Percentiles rank a stretch among this genome's conserved stretches.
These are phyloP conservation scores for Cordyceps militaris DNA, from an alignment of 2,329 filamentous ascomycete genomes.

Conservation along the genomic window DNA sequence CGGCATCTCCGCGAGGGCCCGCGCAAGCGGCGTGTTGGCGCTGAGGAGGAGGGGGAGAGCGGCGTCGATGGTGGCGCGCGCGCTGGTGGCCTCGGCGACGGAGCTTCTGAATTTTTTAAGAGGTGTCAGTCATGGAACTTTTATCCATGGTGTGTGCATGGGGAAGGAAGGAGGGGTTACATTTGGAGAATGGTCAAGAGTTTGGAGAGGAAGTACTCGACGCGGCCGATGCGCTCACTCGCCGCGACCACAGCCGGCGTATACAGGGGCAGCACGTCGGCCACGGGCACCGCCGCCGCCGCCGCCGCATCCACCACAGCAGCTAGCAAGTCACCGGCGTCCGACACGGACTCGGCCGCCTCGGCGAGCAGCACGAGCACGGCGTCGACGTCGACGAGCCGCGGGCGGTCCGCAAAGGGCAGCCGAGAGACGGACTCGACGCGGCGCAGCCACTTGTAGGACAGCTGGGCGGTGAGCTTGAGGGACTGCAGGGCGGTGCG, in stretches of 20 bases:
- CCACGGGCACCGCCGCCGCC: not conserved
- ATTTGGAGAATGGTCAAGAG: conserved; percentile 16
- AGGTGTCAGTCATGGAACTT: not conserved
- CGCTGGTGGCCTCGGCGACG: conserved; percentile 11
- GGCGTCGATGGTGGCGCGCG: conserved; percentile 10
- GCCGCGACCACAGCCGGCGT: conserved; percentile 8
- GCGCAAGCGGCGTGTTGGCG: conserved; percentile 13
- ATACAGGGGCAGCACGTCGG: not conserved
- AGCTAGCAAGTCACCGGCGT: conserved; percentile 14
- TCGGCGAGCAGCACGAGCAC: conserved; percentile 16
- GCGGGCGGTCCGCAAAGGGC: conserved; percentile 4
- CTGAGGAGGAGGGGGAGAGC: conserved; percentile 14
- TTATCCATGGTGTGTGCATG: too few species aligned
- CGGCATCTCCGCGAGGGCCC: conserved; percentile 12
- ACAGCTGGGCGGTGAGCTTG: conserved; percentile 14
- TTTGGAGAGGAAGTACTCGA: conserved; percentile 14
- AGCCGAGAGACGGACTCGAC: conserved; percentile 8
- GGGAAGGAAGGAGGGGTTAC: not conserved
- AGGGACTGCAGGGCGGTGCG: conserved; percentile 11
- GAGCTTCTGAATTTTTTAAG: conserved; percentile 13
- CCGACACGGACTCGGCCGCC: conserved; percentile 15
- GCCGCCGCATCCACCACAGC: conserved; percentile 10
- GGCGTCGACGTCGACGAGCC: conserved; percentile 16
- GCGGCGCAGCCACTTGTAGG: conserved; percentile 16
- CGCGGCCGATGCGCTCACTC: conserved; percentile 14